Percentiles rank a stretch among this genome's conserved stretches.
These are phyloP conservation scores for Pseudopyrenochaeta lycopersici DNA, from an alignment of 2,329 filamentous ascomycete species.

Conservation along the genomic window DNA sequence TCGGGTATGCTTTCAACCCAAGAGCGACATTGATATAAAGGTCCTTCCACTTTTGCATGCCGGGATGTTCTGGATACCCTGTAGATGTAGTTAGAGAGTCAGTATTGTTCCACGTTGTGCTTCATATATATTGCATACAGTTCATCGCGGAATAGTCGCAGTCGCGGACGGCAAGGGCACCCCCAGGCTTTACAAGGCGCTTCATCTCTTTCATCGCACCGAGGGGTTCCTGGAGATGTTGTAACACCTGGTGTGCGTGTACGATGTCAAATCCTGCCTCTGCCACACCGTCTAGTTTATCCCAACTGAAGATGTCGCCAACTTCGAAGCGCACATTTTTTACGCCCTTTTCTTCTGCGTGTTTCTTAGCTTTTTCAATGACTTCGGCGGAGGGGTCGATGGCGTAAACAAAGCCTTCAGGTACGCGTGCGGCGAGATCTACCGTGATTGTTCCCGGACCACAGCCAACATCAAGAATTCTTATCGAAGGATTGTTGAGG, in stretches of 20 bases:
- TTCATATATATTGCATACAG: constrained; percentile 11
- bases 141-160: constrained; percentile 46
- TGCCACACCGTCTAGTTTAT: constrained; percentile 52
- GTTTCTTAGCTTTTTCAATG: constrained; percentile 50
- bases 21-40: constrained; percentile 45
- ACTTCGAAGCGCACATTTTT: constrained; percentile 52
- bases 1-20: constrained; percentile 43
- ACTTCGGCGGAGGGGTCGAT: constrained; percentile 57
- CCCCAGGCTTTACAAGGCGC: constrained; percentile 62
- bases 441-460: constrained; percentile 60
- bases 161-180: constrained; percentile 60
- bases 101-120: no score
- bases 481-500: constrained; percentile 36
- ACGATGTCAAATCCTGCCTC: constrained; percentile 65
- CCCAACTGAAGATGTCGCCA: constrained; percentile 54
- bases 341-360: constrained; percentile 47
- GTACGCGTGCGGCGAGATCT: constrained; percentile 54
- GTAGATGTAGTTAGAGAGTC: no score
- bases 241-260: constrained; percentile 66
- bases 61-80: constrained; percentile 48
- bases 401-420: constrained; percentile 55
- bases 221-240: constrained; percentile 63
- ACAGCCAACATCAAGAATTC: constrained; percentile 58
- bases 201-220: constrained; percentile 63
- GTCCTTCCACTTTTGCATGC: constrained; percentile 47